These are phyloP conservation scores for Fusarium sp. DNA, from an alignment of 2,329 filamentous ascomycete species.

Conservation along the genomic window DNA sequence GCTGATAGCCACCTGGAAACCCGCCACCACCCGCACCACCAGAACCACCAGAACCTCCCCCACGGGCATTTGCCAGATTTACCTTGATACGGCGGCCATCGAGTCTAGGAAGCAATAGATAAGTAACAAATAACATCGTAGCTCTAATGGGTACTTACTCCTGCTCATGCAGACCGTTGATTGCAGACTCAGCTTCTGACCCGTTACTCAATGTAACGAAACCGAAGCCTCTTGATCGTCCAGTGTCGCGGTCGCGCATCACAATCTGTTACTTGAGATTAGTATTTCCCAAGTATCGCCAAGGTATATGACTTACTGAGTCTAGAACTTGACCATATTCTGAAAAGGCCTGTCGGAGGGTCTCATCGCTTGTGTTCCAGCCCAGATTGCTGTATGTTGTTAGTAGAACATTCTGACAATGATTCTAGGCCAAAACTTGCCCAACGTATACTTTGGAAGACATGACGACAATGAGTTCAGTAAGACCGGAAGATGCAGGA, in stretches of 20 bases:
- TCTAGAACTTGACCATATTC: background rate
- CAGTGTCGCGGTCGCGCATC: constrained; percentile 20
- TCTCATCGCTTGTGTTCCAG: background rate
- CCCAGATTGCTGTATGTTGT: background rate
- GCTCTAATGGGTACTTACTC: background rate
- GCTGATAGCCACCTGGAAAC: background rate
- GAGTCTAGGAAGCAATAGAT: background rate
- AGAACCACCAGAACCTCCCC: background rate
- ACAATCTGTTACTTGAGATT: background rate
- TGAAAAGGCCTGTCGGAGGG: background rate
- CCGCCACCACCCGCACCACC: background rate
- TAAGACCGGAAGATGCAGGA: background rate
- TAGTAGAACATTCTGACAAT: rapidly evolving
- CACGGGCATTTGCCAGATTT: background rate
- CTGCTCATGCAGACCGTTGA: background rate
- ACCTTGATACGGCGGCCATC: background rate
- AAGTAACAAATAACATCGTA: background rate
- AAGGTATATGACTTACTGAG: background rate
- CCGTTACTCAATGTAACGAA: background rate
- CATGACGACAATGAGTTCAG: background rate
- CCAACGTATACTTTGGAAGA: background rate
- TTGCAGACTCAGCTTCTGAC: background rate
- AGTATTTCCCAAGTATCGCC: background rate
- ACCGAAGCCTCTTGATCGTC: constrained; percentile 20
- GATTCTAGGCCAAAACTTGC: background rate